Evolutionary conservation across 2,329 filamentous ascomycete species (phyloP).

Genomic region (Xylariaceae sp.): DNA sequence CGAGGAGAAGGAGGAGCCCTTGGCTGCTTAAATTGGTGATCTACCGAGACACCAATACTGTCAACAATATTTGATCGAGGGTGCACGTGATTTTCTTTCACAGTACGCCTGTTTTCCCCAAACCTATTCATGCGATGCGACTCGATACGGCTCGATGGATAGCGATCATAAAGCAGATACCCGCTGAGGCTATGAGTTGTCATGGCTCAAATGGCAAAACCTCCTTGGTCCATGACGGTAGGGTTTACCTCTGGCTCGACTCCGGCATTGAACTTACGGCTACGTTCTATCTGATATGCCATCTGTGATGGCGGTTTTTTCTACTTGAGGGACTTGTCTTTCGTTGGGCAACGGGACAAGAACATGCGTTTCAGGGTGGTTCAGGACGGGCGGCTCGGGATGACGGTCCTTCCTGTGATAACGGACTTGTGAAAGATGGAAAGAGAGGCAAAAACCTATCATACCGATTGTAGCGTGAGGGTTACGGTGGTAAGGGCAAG

Average conservation of each 20-base stretch:
- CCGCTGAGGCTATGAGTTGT: slow-evolving; percentile 14
- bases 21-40: slow-evolving; percentile 28
- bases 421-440: background rate
- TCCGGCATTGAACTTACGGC: slow-evolving; percentile 8
- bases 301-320: slow-evolving; percentile 3
- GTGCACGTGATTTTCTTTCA: slow-evolving; percentile 12
- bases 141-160: slow-evolving; percentile 26
- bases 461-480: slow-evolving; percentile 6
- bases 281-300: slow-evolving; percentile 9
- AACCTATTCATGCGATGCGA: slow-evolving; percentile 20
- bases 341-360: slow-evolving; percentile 9
- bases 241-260: slow-evolving; percentile 8
- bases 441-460: slow-evolving; percentile 4
- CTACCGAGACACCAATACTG: slow-evolving; percentile 2
- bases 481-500: slow-evolving; percentile 8
- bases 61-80: background rate
- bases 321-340: slow-evolving; percentile 10
- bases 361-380: slow-evolving; percentile 1
- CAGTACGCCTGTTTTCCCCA: slow-evolving; percentile 13
- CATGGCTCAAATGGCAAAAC: slow-evolving; percentile 17
- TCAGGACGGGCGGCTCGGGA: background rate
- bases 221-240: slow-evolving; percentile 18
- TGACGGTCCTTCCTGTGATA: background rate
- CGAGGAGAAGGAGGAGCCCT: slow-evolving; percentile 31
- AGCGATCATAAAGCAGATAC: slow-evolving; percentile 20